phyloP scores from a whole-genome alignment of 2,329 filamentous ascomycete species.

The Clonostachys byssicola region DNA sequence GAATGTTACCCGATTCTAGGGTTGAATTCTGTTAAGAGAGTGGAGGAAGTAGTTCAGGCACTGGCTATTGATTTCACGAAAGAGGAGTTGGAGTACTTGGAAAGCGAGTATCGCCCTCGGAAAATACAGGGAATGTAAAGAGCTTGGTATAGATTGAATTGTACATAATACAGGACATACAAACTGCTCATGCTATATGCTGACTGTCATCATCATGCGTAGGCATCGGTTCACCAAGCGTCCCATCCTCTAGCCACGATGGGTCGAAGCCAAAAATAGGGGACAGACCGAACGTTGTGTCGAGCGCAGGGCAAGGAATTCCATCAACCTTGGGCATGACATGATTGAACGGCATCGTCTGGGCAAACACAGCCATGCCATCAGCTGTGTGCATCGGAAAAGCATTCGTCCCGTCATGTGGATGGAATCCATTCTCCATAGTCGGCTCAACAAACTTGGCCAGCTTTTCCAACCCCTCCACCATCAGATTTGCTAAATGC shows the following conservation, averaged over 20 bases:
- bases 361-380: not conserved
- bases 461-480: constrained; percentile 37
- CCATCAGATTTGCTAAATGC: constrained; percentile 41
- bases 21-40: constrained; percentile 51
- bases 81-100: constrained; percentile 57
- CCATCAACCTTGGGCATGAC: not conserved
- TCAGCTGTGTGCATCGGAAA: not conserved
- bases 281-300: constrained; percentile 18
- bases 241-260: constrained; percentile 2
- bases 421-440: not conserved
- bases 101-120: constrained; percentile 57
- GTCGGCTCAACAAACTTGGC: constrained; percentile 7
- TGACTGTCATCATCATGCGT: too few relatives aligned
- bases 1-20: constrained; percentile 58
- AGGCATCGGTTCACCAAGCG: too few relatives aligned
- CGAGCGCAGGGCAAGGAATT: not conserved
- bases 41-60: constrained; percentile 54
- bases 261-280: constrained; percentile 19
- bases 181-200: not conserved
- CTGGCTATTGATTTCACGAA: constrained; percentile 42
- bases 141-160: not conserved
- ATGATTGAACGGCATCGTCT: not conserved
- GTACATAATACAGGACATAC: not conserved
- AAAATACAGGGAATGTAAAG: constrained; percentile 23
- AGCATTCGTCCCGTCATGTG: not conserved